Percentiles rank a stretch among this genome's conserved stretches.
phyloP scores from a whole-genome alignment of 202 grass and related monocot genomes.

The Carex sylvatica region DNA sequence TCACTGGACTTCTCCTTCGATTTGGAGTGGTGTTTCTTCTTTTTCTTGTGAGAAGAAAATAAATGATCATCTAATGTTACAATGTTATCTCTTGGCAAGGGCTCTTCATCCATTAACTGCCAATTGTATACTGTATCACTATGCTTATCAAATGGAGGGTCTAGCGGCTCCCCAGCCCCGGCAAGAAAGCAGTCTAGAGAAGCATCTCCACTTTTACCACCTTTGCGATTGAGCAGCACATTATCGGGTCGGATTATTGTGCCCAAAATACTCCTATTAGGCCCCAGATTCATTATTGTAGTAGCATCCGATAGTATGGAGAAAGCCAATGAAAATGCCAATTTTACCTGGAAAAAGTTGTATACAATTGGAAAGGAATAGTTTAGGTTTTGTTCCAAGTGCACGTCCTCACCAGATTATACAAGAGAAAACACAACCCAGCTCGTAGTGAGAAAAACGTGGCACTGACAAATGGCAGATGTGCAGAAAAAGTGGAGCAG shows the following conservation, averaged over 20 bases:
- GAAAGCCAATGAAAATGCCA: conserved; percentile 83
- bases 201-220: conserved; percentile 42
- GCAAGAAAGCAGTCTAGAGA: conserved; percentile 43
- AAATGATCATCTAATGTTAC: conserved; percentile 34
- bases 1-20: conserved; percentile 47
- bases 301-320: conserved; percentile 70
- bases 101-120: conserved; percentile 86
- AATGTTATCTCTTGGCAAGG: conserved; percentile 61
- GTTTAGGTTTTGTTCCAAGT: not conserved
- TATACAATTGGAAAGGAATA: not conserved
- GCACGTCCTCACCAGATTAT: not conserved
- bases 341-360: conserved; percentile 61
- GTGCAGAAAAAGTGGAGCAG: not conserved
- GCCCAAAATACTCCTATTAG: conserved; percentile 75
- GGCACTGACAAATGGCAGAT: not conserved
- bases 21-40: conserved; percentile 54
- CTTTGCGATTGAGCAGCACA: conserved; percentile 72
- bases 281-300: conserved; percentile 56
- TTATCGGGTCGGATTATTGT: conserved; percentile 84
- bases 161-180: conserved; percentile 52
- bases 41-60: conserved; percentile 50
- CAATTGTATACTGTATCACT: conserved; percentile 66
- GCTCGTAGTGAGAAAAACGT: not conserved
- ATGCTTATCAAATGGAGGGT: conserved; percentile 45
- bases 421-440: not conserved